These are phyloP conservation scores for Agrocybe pediades DNA, from an alignment of 768 basidiomycete genomes.

Conservation along the genomic window DNA sequence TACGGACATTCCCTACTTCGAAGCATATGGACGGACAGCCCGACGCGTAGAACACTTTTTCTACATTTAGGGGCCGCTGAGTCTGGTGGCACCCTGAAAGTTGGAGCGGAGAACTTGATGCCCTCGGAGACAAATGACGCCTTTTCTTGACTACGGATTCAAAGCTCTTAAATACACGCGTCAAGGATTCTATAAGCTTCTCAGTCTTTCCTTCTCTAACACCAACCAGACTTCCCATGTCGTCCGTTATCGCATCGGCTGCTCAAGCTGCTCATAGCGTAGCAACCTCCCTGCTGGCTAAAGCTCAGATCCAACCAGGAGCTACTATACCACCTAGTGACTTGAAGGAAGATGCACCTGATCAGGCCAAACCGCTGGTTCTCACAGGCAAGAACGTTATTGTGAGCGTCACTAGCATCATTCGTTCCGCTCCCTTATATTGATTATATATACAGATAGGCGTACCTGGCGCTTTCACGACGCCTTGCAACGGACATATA, in stretches of 20 bases:
- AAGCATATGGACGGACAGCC: no score
- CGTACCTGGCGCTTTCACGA: conserved; percentile 79
- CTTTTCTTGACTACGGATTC: background rate
- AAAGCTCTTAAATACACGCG: background rate
- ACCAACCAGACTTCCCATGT: conserved; percentile 34
- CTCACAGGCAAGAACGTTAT: conserved; percentile 65
- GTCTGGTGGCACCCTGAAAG: background rate
- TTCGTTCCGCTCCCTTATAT: background rate
- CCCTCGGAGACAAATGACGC: conserved; percentile 1
- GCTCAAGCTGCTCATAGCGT: conserved; percentile 57
- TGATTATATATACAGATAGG: conserved; percentile 48
- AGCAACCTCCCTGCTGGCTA: conserved; percentile 48
- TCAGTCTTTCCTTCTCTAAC: background rate
- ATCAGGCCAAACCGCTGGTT: conserved; percentile 40
- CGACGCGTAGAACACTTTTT: background rate
- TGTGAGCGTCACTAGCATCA: conserved; percentile 38
- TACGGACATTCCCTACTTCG: no score
- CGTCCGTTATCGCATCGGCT: conserved; percentile 46
- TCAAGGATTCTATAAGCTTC: background rate
- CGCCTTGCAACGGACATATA: conserved; percentile 66
- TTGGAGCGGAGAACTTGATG: background rate
- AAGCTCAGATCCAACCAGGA: conserved; percentile 50
- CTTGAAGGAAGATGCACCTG: conserved; percentile 63
- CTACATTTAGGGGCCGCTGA: background rate
- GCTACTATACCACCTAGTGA: conserved; percentile 46